Evolutionary conservation across 306 rosid species (phyloP).

Genomic region (Castanea crenata): DNA sequence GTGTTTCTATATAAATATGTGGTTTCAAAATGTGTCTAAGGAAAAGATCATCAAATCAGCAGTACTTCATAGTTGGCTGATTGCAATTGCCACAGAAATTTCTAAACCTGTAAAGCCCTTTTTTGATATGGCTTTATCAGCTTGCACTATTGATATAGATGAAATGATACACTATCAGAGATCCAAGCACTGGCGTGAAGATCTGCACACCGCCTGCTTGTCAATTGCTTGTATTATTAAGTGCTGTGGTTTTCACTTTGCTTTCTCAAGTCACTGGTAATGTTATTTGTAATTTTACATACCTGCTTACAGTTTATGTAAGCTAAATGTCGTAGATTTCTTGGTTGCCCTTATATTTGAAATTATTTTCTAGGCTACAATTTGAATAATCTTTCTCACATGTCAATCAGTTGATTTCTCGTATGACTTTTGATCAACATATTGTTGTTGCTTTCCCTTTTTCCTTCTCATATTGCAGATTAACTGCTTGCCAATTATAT

Average conservation of each 20-base stretch:
- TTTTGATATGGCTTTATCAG: constrained; percentile 9
- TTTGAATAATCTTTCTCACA: neutral
- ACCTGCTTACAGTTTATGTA: neutral
- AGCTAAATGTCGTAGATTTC: neutral
- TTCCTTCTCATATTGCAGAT: neutral
- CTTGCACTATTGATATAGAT: neutral
- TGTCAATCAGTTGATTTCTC: neutral
- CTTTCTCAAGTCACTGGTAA: neutral
- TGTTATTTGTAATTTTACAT: neutral
- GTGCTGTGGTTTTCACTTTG: neutral
- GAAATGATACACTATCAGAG: neutral
- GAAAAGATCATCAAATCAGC: neutral
- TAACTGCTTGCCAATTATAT: neutral
- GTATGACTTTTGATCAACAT: neutral
- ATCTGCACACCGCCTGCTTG: neutral
- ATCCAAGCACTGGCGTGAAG: neutral
- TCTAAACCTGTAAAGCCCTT: neutral
- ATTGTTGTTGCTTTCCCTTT: neutral
- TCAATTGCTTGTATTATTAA: neutral
- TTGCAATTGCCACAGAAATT: neutral
- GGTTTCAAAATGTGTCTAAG: neutral
- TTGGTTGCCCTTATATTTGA: neutral
- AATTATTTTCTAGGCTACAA: neutral
- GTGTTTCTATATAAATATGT: neutral
- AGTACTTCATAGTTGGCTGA: neutral